These are phyloP conservation scores for Oryza meyeriana DNA, from an alignment of 176 grass and related monocot genomes.

Conservation along the genomic window DNA sequence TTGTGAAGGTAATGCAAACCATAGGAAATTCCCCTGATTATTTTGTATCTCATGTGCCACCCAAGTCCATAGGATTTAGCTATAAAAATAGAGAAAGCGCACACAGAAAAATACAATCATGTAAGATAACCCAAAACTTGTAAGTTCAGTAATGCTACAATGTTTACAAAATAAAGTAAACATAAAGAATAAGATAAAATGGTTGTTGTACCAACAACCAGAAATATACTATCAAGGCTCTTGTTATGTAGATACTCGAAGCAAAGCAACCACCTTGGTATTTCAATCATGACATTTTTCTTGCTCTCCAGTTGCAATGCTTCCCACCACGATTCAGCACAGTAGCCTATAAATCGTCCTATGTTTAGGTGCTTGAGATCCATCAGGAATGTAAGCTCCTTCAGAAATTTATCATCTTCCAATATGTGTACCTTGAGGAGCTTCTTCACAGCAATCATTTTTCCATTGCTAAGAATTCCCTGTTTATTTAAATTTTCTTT, in stretches of 20 bases:
- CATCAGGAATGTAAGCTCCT: not conserved
- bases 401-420: not conserved
- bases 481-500: too few relatives aligned
- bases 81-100: not conserved
- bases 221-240: conserved; percentile 7
- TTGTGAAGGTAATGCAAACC: not conserved
- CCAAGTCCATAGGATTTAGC: not conserved
- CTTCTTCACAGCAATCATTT: too few relatives aligned
- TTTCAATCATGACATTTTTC: not conserved
- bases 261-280: not conserved
- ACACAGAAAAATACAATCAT: too few relatives aligned
- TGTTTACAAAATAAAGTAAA: too few relatives aligned
- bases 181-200: too few relatives aligned
- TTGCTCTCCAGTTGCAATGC: too few relatives aligned
- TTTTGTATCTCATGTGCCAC: not conserved
- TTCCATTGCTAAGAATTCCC: too few relatives aligned
- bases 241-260: not conserved
- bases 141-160: too few relatives aligned
- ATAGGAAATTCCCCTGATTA: not conserved
- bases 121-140: too few relatives aligned
- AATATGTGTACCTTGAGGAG: not conserved
- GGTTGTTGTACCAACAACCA: not conserved
- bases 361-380: not conserved
- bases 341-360: not conserved
- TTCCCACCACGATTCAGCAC: not conserved